Evolutionary conservation across 73 alveolate genomes (phyloP), one percentile per base, ranked within the genome.

Genomic region (Paramecium caudatum): DNA sequence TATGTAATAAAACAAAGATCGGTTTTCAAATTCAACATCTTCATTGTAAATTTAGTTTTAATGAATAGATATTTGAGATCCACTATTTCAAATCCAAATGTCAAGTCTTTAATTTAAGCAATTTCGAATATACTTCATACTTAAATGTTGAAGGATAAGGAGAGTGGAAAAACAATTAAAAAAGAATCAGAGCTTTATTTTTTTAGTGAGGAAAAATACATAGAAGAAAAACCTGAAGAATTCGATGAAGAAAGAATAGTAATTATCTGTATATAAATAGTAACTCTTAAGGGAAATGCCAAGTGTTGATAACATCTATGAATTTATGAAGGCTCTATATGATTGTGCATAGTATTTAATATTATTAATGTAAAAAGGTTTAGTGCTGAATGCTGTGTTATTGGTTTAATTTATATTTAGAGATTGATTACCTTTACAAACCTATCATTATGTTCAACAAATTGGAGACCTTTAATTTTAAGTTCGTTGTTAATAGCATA

Each of bases 391-490:
- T 97, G 99, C 81, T 96, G 99, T 95, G 97, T 98, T 82, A 96
- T 98, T 68, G 94, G 99, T 91, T 90, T 98, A 68, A 98, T 98
- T 23, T 98, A 98, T 91, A 95, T 98, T 17, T 97, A 98, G 82
- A 85, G 99, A 50, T 94, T 98, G 34, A 97, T 98, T 85, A 99
- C 99, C n/a, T 95, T 96, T 85, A 97, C 99, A 46, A 96, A 92
- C 30, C 91, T 98, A 92, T 99, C 99, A 21, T 94, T 98, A 32
- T 91, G 94, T 23, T 99, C 99, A 3, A 96, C 99, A 27, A 97
- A 97, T 82, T 98, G 99, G 99, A 93, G 99, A 69, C 99, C 99
- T 21, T 90, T 98, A n/a, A 92, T 97, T 47, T 90, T 98, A 61
- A 91, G 98, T 93, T 93, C 99, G 3, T 91, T 97, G 17, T 85